These are phyloP conservation scores for Tricholoma flavovirens DNA, from an alignment of 768 basidiomycete species.

Conservation along the genomic window DNA sequence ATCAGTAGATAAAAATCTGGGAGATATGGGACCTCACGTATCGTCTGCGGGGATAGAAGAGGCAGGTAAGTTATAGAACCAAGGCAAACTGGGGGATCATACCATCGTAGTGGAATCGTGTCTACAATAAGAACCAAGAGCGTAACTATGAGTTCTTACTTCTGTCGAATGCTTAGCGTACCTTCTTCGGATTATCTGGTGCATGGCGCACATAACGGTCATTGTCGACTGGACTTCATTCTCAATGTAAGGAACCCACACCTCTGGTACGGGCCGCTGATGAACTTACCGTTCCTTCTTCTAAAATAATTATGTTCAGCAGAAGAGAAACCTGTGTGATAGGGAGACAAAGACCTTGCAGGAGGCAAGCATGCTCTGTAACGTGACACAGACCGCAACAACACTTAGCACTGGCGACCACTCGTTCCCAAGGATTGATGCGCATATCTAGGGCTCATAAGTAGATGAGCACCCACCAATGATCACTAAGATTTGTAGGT, in stretches of 20 bases:
- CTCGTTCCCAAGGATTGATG: constrained; percentile 82
- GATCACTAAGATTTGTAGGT: constrained; percentile 5
- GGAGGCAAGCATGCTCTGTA: constrained; percentile 90
- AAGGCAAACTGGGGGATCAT: constrained; percentile 19
- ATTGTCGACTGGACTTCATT: constrained; percentile 69
- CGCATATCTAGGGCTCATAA: constrained; percentile 60
- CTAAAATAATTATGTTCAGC: constrained; percentile 14
- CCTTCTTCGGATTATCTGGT: constrained; percentile 86
- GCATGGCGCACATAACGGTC: constrained; percentile 75
- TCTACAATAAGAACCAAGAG: constrained; percentile 34
- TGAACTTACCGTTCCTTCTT: constrained; percentile 56
- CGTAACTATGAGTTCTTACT: background rate
- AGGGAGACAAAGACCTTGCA: constrained; percentile 60
- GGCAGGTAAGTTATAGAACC: constrained; percentile 9
- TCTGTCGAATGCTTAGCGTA: constrained; percentile 22
- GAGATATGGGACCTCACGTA: constrained; percentile 39
- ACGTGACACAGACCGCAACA: constrained; percentile 72
- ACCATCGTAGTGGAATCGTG: constrained; percentile 81
- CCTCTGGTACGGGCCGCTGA: background rate
- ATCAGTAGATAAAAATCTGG: background rate
- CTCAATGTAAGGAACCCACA: constrained; percentile 4
- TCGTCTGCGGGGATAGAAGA: constrained; percentile 39
- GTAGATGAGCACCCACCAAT: constrained; percentile 1
- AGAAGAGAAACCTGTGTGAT: background rate
- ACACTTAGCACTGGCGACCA: constrained; percentile 90